These are phyloP conservation scores for Clathrospora elynae DNA, from an alignment of 2,329 filamentous ascomycete species.

Conservation along the genomic window DNA sequence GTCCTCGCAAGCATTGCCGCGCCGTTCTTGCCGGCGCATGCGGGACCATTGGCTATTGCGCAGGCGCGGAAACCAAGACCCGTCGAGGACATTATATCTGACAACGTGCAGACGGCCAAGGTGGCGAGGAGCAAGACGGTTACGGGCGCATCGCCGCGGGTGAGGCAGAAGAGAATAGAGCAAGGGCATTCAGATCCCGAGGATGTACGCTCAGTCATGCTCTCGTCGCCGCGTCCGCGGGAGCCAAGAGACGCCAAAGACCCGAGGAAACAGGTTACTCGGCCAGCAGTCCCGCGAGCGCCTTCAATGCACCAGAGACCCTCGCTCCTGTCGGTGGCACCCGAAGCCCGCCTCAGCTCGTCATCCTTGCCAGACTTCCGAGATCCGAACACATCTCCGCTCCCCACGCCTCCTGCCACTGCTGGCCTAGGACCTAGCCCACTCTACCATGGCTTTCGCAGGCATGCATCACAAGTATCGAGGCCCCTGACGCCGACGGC, in stretches of 20 bases:
- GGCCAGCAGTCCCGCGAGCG: constrained; percentile 29
- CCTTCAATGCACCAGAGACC: constrained; percentile 48
- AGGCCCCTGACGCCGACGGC: constrained; percentile 64
- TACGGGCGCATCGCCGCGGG: constrained; percentile 51
- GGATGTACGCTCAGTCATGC: constrained; percentile 43
- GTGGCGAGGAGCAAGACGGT: constrained; percentile 73
- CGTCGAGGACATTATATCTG: constrained; percentile 64
- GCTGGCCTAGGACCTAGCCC: constrained; percentile 48
- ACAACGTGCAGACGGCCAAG: constrained; percentile 61
- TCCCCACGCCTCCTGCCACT: constrained; percentile 48
- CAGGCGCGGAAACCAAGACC: constrained; percentile 77
- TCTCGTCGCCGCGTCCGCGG: constrained; percentile 43
- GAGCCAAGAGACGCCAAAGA: constrained; percentile 38
- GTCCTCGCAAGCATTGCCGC: constrained; percentile 77
- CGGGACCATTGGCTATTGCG: constrained; percentile 78
- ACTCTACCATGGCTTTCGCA: constrained; percentile 44
- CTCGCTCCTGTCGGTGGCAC: constrained; percentile 59
- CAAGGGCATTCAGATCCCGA: constrained; percentile 47
- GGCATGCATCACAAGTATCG: constrained; percentile 63
- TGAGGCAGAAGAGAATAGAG: constrained; percentile 50
- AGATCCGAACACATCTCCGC: constrained; percentile 55
- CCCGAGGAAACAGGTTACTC: constrained; percentile 34
- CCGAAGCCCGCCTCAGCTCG: constrained; percentile 69
- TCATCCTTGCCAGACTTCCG: constrained; percentile 68
- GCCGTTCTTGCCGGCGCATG: constrained; percentile 76